Base-by-base conservation (phyloP, 2,329 filamentous ascomycete genomes). In the Lasiodiplodia theobromae region DNA sequence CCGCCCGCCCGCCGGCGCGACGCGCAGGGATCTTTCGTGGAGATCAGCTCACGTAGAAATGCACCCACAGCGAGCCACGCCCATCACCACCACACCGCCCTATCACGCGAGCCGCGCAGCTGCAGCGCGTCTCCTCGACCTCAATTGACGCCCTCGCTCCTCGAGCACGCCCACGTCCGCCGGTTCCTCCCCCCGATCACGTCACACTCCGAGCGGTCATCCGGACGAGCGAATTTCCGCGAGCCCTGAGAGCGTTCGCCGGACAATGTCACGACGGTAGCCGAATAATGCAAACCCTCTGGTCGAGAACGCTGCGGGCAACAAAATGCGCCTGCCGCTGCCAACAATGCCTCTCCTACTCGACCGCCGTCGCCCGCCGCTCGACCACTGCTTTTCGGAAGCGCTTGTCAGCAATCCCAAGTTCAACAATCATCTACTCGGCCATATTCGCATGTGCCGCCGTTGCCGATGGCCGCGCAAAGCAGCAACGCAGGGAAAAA, bases 391-490 rank as follows among this genome's bases (percentile, higher is more conserved):
- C 83, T 64, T 84, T 82, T 73, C 84, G 85, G 66, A 85, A 84
- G 71, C 77, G 84, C 83, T 82, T 51, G 77, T 83, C 74, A 80
- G 85, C 78, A 82, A 89, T 79, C 71, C 89, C 69, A 84, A 90
- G 75, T 2, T 80, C 80, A 40, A 92, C 90, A 28, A 87, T 90
- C 49, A 87, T 86, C 76, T 92, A 92, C 74, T 90, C 90, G 31
- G 87, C 88, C 40, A 86, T 91, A 66, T 86, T 92, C 73, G 89
- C 88, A 5, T 87, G 88, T 2, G 90, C 89, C 2, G 85, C 89
- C 12, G 81, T 91, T 3, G 81, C 87, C 37, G 91, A 93, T 76
- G 86, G 87, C 6, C 81, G 83, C 34, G 77, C 80, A 37, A 92
- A 92, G 75, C 83, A 87, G 66, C 81, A 82, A 51, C 83, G 87